Evolutionary conservation across 768 basidiomycete species (phyloP).

Genomic region (Phanerochaete carnosa): DNA sequence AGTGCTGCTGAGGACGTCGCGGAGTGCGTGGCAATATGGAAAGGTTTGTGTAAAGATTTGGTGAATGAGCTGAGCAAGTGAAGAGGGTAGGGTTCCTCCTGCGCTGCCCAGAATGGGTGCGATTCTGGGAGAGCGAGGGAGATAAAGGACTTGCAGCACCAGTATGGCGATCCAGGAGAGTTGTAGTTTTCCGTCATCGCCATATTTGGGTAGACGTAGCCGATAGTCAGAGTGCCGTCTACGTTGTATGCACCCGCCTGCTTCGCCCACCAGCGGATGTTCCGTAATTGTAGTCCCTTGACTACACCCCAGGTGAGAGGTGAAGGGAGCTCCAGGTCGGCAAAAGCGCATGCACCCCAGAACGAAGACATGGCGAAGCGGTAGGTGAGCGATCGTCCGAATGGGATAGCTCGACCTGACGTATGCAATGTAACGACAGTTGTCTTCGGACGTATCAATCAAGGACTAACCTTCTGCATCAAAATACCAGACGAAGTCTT

Average conservation of each 20-base stretch:
- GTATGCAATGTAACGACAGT: not conserved
- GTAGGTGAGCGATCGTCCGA: constrained; percentile 74
- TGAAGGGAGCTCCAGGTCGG: constrained; percentile 63
- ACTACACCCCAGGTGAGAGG: constrained; percentile 73
- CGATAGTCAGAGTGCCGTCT: constrained; percentile 71
- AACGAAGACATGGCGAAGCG: constrained; percentile 82
- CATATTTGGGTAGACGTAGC: constrained; percentile 67
- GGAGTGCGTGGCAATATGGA: constrained; percentile 63
- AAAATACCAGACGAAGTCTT: constrained; percentile 75
- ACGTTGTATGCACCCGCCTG: constrained; percentile 58
- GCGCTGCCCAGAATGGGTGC: constrained; percentile 70
- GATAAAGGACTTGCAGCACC: constrained; percentile 79
- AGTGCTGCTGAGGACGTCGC: constrained; percentile 21
- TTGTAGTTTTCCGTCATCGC: constrained; percentile 82
- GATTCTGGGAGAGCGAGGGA: constrained; percentile 58
- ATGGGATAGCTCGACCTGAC: constrained; percentile 68
- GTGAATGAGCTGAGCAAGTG: constrained; percentile 39
- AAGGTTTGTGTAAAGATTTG: constrained; percentile 55
- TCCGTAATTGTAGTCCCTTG: constrained; percentile 70
- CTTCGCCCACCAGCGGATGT: constrained; percentile 68
- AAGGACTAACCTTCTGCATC: constrained; percentile 55
- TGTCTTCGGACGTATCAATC: not conserved
- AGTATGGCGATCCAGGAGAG: constrained; percentile 74
- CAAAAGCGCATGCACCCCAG: constrained; percentile 73
- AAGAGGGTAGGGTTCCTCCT: constrained; percentile 64